phyloP scores from a whole-genome alignment of 2,329 filamentous ascomycete genomes.

The Clonostachys byssicola region DNA sequence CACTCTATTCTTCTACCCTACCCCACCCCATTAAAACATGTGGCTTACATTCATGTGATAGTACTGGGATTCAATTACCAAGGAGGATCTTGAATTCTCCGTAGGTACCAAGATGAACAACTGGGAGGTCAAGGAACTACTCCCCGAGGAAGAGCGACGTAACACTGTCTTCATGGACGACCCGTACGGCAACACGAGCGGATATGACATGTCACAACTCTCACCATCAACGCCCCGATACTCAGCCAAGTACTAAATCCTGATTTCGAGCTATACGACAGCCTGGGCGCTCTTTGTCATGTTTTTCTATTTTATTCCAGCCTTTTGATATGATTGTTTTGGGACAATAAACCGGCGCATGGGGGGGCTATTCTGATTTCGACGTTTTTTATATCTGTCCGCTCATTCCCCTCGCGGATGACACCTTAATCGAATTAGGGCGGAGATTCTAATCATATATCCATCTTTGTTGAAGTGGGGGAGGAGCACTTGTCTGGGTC shows the following conservation, averaged over 20 bases:
- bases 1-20: not conserved
- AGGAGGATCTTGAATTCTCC: conserved; percentile 96
- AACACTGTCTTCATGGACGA: conserved; percentile 69
- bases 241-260: conserved; percentile 39
- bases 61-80: conserved; percentile 99
- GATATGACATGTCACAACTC: conserved; percentile 44
- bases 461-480: conserved; percentile 1
- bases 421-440: too few relatives aligned
- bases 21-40: not conserved
- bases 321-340: too few relatives aligned
- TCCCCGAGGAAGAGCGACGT: conserved; percentile 76
- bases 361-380: not conserved
- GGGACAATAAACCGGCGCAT: too few relatives aligned
- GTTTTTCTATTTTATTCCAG: too few relatives aligned
- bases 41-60: conserved; percentile 26
- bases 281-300: too few relatives aligned
- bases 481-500: too few relatives aligned
- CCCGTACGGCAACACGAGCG: conserved; percentile 52
- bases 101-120: conserved; percentile 94
- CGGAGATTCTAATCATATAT: not conserved
- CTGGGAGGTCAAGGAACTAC: conserved; percentile 94
- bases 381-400: not conserved
- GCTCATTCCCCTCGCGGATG: not conserved
- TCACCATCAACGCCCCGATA: conserved; percentile 37
- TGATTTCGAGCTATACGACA: not conserved